Base-by-base conservation (phyloP, 768 basidiomycete genomes). In the Pulveroboletus sp. region DNA sequence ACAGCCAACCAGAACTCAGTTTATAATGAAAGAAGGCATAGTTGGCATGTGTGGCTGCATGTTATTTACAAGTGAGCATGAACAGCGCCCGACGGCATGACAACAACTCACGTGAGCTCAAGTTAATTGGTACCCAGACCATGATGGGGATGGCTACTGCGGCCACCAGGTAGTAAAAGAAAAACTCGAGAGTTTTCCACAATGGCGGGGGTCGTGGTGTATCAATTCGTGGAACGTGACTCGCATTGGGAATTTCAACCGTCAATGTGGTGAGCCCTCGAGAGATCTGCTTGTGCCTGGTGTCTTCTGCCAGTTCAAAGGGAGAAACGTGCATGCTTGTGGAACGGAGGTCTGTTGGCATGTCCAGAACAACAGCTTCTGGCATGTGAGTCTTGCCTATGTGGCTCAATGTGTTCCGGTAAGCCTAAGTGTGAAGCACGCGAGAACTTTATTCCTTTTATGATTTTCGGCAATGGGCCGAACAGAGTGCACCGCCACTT, bases 131-230 rank as follows among this genome's bases (percentile, higher is more conserved):
- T 55, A 86, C 73, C 79, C 83, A 89, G 5, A 77, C 70, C 86
- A 97, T 88, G 46, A 82, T 57, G 3, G 87, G 84, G 28, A 97
- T 68, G 7, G 78, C 83, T 18, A 85, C 44, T 12, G 73, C 62
- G 11, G 83, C 79, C 2, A 84, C 73, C 30, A 82, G 53, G 53
- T 74, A 82, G 68, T 97, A 98, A 36, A 85, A 57, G 55, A 79
- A 73, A 71, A 95, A 97, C 64, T 98, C 96, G 9, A 71, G 65
- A 0, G 89, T 87, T 38, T 66, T 71, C 95, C 94, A 97, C 69
- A 89, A 71, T 21, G 87, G 58, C 3, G 74, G 72, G 3, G 71
- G 66, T 21, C 60, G 54, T 31, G 55, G 52, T 24, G 57, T 47
- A 44, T 65, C 66, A 17, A 58, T 50, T 10, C 64, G 64, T 9